These are phyloP conservation scores for Pichia gijzeniarum DNA, from an alignment of 805 yeast species.

Conservation along the genomic window DNA sequence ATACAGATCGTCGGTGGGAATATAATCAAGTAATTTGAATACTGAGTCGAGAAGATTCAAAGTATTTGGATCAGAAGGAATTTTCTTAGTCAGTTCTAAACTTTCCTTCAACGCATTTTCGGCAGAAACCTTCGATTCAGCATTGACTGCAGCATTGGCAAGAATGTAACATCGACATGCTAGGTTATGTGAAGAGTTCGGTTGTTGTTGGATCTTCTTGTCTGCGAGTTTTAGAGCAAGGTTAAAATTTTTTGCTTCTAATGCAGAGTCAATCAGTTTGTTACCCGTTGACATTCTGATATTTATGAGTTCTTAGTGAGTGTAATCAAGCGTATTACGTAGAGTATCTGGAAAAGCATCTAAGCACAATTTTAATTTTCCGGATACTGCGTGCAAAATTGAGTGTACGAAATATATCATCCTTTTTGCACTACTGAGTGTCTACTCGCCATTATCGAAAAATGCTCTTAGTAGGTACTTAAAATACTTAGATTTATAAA, in stretches of 20 bases:
- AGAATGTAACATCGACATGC: conserved; percentile 37
- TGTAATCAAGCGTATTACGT: too few species aligned
- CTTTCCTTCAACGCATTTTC: conserved; percentile 31
- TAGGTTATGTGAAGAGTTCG: conserved; percentile 48
- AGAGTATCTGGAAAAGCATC: too few species aligned
- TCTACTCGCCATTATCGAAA: too few species aligned
- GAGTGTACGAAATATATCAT: too few species aligned
- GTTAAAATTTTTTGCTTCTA: conserved; percentile 41
- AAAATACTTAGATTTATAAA: too few species aligned
- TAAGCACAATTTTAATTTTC: too few species aligned
- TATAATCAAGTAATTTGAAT: conserved; percentile 34
- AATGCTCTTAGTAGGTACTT: too few species aligned
- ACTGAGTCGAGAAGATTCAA: conserved; percentile 42
- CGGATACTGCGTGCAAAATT: too few species aligned
- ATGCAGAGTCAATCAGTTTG: conserved; percentile 21
- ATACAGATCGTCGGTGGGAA: conserved; percentile 39
- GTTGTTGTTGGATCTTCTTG: conserved; percentile 46
- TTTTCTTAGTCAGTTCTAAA: conserved; percentile 27
- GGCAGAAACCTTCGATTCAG: conserved; percentile 3
- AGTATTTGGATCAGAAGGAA: conserved; percentile 51
- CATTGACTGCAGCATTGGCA: conserved; percentile 27
- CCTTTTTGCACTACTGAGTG: too few species aligned
- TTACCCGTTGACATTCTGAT: conserved; percentile 18
- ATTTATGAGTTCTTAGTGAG: conserved; percentile 22
- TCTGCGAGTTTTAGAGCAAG: conserved; percentile 45